A percentile compares a stretch with the other conserved stretches of the same genome.
Conservation (phyloP, 331 rosid species). For the Erythrophleum ivorense region DNA sequence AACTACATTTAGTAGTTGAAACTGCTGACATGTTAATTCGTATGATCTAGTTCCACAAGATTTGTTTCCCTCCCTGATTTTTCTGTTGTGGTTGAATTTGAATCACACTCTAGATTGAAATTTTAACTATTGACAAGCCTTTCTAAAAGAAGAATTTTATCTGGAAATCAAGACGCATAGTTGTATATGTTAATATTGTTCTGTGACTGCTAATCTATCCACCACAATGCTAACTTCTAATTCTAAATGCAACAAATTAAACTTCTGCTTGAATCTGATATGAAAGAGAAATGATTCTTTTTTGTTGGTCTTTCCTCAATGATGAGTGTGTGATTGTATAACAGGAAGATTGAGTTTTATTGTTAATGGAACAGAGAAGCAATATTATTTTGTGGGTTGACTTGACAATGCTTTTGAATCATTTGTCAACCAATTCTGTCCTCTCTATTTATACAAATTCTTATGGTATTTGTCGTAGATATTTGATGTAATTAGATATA, state of each 20-base stretch:
- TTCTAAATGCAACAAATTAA: not conserved
- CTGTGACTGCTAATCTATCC: not conserved
- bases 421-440: too few relatives aligned
- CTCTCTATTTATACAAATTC: too few relatives aligned
- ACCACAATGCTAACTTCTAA: not conserved
- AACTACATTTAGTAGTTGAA: not conserved
- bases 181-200: not conserved
- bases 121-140: not conserved
- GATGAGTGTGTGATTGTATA: too few relatives aligned
- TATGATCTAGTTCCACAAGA: not conserved
- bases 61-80: not conserved
- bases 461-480: too few relatives aligned
- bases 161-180: slow-evolving; percentile 11
- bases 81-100: slow-evolving; percentile 1
- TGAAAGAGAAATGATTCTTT: not conserved
- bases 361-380: too few relatives aligned
- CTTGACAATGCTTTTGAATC: too few relatives aligned
- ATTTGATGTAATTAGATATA: too few relatives aligned
- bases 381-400: too few relatives aligned
- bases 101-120: not conserved
- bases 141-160: not conserved
- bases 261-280: not conserved
- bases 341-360: too few relatives aligned
- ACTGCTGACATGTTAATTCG: not conserved
- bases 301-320: not conserved